Percentiles rank a stretch among this genome's conserved stretches.
Evolutionary conservation across 805 yeast genomes (phyloP).

Genomic region (Candida xyloterini): DNA sequence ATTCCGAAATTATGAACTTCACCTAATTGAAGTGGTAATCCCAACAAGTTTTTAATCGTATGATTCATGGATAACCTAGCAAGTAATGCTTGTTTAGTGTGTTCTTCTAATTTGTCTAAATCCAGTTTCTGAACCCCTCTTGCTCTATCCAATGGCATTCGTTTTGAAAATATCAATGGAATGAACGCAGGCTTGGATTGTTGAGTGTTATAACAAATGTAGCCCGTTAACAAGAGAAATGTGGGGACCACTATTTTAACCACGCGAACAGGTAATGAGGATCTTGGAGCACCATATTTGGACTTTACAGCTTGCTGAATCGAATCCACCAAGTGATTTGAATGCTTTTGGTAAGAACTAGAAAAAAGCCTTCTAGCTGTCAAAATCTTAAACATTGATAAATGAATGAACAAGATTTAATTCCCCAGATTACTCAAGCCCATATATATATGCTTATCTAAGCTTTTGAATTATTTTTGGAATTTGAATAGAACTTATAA

Average conservation of each 20-base stretch:
- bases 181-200: conserved; percentile 32
- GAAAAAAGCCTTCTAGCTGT: not conserved
- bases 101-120: conserved; percentile 26
- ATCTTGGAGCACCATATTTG: conserved; percentile 10
- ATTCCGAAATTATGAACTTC: conserved; percentile 30
- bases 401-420: not conserved
- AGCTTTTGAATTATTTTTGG: not conserved
- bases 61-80: conserved; percentile 32
- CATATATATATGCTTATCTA: conserved; percentile 15
- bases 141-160: conserved; percentile 26
- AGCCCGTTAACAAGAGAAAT: conserved; percentile 23
- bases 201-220: conserved; percentile 28
- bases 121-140: conserved; percentile 28
- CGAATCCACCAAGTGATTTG: conserved; percentile 4
- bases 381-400: not conserved
- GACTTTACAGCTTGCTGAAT: conserved; percentile 18
- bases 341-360: not conserved
- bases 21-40: conserved; percentile 33
- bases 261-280: conserved; percentile 19
- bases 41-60: conserved; percentile 27
- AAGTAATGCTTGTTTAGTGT: conserved; percentile 25
- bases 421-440: conserved; percentile 5
- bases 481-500: conserved; percentile 1
- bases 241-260: conserved; percentile 24
- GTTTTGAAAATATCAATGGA: conserved; percentile 31